phyloP scores from a whole-genome alignment of 306 rosid genomes.

The Luffa aegyptiaca region DNA sequence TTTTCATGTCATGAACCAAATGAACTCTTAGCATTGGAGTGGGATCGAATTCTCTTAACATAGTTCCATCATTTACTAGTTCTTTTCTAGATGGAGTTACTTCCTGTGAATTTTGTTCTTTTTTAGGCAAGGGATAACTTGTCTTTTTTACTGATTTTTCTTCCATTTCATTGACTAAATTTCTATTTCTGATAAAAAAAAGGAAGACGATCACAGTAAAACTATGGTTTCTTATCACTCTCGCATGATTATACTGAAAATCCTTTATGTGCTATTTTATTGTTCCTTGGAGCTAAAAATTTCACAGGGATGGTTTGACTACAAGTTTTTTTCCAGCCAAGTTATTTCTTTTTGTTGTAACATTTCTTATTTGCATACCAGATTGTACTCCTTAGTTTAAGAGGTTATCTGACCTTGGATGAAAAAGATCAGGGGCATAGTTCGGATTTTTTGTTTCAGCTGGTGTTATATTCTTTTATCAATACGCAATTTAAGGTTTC shows the following conservation, averaged over 20 bases:
- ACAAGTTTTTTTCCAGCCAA: background rate
- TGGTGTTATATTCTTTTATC: background rate
- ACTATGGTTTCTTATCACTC: background rate
- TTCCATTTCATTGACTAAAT: no score
- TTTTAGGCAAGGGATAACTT: no score
- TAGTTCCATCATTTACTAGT: no score
- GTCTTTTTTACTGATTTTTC: no score
- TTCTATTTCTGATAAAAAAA: no score
- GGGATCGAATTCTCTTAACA: no score
- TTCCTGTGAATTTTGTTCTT: no score
- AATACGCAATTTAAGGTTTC: background rate
- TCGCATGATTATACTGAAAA: background rate
- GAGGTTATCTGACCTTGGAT: background rate
- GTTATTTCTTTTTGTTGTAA: background rate
- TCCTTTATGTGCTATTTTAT: background rate
- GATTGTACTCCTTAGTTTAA: background rate
- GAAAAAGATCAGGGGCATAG: background rate
- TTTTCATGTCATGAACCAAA: no score
- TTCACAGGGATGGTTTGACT: background rate
- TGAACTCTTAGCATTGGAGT: no score
- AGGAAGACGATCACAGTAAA: no score
- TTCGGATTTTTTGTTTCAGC: background rate
- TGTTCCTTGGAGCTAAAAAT: background rate
- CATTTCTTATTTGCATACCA: background rate
- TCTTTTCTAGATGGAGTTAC: no score